Evolutionary conservation across 2,329 filamentous ascomycete species (phyloP), one percentile per base, ranked within the genome.

Genomic region (Emmonsiellopsis sp.): DNA sequence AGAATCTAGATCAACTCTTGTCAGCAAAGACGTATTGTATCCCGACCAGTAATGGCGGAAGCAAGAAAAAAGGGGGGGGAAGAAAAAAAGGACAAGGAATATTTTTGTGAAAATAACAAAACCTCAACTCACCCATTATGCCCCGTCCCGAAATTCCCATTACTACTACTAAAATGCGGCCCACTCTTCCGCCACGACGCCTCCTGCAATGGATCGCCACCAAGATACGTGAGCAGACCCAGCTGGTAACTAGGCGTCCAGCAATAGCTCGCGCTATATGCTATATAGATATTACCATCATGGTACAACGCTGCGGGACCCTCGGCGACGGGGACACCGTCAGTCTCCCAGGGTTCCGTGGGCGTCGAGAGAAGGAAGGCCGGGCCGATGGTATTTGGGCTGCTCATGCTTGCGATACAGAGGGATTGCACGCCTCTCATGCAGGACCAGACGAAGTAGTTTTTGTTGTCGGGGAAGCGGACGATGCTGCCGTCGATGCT

Each of bases 381-480:
- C 2, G 69, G 61, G 20, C 78, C 76, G 2, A 78, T 70, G 0
- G 72, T 64, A 53, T 73, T 69, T 54, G 77, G 67, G 8, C 67
- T 64, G 7, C 68, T 67, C 64, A 66, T 61, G 13, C 66, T 62
- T 5, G 73, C 71, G 41, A 73, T 73, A 58, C 70, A 74, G 11
- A 74, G 60, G 2, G 65, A 66, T 54, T 74, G 71, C 2, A 70
- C 65, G 67, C 59, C 69, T 37, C 70, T 70, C 11, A 73, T 70
- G 61, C 78, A 80, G 1, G 76, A 81, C 66, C 73, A 81, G 51
- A 79, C 71, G 41, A 81, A 76, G 65, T 80, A 82, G 63, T 78
- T 76, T 63, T 77, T 76, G 34, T 67, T 65, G 41, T 68, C 67
- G 5, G 64, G 59, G 58, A 79, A 75, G 15, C 75, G 73, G 0